Evolutionary conservation across 2,329 filamentous ascomycete species (phyloP).

Genomic region (Microascus cirrosus): DNA sequence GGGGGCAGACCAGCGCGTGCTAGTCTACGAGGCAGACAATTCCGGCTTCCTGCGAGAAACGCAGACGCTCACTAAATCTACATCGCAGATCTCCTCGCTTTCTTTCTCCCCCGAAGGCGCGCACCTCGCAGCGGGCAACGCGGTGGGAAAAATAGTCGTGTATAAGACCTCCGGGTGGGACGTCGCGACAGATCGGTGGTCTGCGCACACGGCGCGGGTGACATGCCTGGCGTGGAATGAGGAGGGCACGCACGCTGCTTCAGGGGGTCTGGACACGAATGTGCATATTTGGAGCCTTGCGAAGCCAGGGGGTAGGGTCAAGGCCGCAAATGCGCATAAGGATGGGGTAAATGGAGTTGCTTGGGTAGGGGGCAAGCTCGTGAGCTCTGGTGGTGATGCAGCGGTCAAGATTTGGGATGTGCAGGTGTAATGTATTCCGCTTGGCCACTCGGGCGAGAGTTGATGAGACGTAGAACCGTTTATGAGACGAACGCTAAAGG

Average conservation of each 20-base stretch:
- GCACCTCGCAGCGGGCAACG: conserved; percentile 71
- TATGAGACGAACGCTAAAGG: not conserved
- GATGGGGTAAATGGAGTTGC: conserved; percentile 84
- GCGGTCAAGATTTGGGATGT: conserved; percentile 76
- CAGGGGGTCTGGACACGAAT: conserved; percentile 81
- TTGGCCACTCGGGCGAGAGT: not conserved
- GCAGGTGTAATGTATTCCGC: conserved; percentile 9
- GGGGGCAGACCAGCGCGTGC: conserved; percentile 60
- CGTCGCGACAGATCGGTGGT: conserved; percentile 66
- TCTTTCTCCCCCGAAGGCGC: conserved; percentile 71
- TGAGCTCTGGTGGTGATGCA: conserved; percentile 77
- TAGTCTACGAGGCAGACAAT: conserved; percentile 54
- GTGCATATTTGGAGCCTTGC: conserved; percentile 83
- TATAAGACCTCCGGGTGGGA: conserved; percentile 56
- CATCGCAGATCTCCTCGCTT: conserved; percentile 65
- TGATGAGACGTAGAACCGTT: no score
- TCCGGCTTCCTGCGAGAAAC: conserved; percentile 40
- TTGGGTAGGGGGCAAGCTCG: conserved; percentile 67
- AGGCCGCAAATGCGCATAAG: conserved; percentile 83
- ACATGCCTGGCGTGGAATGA: conserved; percentile 63
- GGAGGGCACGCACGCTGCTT: conserved; percentile 66
- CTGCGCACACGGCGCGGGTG: conserved; percentile 47
- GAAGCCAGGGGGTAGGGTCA: conserved; percentile 75
- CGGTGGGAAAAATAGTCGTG: conserved; percentile 77
- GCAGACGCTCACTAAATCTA: conserved; percentile 54